A percentile compares a stretch with the other conserved stretches of the same genome.
These are phyloP conservation scores for Hirschfeldia incana DNA, from an alignment of 345 rosid species.

Conservation along the genomic window DNA sequence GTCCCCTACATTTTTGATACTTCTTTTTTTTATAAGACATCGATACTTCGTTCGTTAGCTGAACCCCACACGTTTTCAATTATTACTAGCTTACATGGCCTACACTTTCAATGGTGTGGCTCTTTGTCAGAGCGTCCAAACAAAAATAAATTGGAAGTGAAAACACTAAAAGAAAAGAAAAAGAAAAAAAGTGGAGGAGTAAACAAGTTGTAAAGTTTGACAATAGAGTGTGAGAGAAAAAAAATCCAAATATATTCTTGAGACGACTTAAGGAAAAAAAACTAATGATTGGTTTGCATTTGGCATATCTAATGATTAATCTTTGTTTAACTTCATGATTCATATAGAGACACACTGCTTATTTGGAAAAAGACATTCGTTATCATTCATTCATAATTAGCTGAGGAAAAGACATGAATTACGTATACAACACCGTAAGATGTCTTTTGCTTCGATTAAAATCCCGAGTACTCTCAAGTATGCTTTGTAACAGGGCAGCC, in stretches of 20 bases:
- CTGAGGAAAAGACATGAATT: background rate
- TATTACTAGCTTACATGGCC: slow-evolving; percentile 8
- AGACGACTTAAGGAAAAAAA: background rate
- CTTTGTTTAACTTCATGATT: slow-evolving; percentile 6
- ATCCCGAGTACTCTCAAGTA: too few species aligned
- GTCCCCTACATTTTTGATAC: background rate
- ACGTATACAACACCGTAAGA: too few species aligned
- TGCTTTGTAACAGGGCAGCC: too few species aligned
- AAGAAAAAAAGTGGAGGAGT: background rate
- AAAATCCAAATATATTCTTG: slow-evolving; percentile 24
- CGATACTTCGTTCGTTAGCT: background rate
- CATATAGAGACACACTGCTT: slow-evolving; percentile 5
- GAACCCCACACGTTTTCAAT: slow-evolving; percentile 21
- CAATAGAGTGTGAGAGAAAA: background rate
- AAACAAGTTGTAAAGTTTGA: background rate
- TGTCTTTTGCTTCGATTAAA: too few species aligned
- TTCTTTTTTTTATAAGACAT: background rate
- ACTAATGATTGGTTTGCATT: slow-evolving; percentile 28
- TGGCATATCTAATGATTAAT: background rate
- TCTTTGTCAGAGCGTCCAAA: background rate
- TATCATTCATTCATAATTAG: background rate
- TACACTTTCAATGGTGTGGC: slow-evolving; percentile 14
- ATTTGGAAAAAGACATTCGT: background rate
- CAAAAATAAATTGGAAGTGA: background rate
- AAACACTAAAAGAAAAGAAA: slow-evolving; percentile 2